Evolutionary conservation across 2,329 filamentous ascomycete genomes (phyloP).

Genomic region (Fusarium sulawesiense): DNA sequence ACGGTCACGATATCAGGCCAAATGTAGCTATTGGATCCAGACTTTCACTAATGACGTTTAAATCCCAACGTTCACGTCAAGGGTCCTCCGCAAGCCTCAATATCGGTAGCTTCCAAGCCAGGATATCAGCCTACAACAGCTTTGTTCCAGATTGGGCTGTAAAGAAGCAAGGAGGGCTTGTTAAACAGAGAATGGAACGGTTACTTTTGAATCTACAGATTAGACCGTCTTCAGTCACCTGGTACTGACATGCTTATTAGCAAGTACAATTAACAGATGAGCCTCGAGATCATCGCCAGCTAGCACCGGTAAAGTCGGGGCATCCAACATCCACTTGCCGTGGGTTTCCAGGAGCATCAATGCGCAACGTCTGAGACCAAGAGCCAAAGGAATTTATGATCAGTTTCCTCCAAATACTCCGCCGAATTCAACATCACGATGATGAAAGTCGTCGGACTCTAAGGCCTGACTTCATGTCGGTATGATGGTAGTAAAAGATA

Average conservation of each 20-base stretch:
- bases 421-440: neutral
- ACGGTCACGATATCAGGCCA: constrained; percentile 11
- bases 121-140: neutral
- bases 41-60: constrained; percentile 22
- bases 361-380: neutral
- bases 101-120: neutral
- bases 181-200: neutral
- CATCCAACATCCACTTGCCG: neutral
- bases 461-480: neutral
- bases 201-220: neutral
- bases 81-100: constrained; percentile 9
- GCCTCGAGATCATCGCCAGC: neutral
- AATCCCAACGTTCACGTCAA: constrained; percentile 21
- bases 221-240: neutral
- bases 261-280: neutral
- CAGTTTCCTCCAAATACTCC: neutral
- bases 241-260: neutral
- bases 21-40: constrained; percentile 17
- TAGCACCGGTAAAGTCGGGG: neutral
- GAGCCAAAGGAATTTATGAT: neutral
- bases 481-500: constrained; percentile 11
- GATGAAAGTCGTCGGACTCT: neutral
- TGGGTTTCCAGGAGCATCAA: constrained; percentile 19
- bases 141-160: neutral
- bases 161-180: neutral